Conservation (phyloP, 345 rosid genomes). For the Rhizophora apiculata region DNA sequence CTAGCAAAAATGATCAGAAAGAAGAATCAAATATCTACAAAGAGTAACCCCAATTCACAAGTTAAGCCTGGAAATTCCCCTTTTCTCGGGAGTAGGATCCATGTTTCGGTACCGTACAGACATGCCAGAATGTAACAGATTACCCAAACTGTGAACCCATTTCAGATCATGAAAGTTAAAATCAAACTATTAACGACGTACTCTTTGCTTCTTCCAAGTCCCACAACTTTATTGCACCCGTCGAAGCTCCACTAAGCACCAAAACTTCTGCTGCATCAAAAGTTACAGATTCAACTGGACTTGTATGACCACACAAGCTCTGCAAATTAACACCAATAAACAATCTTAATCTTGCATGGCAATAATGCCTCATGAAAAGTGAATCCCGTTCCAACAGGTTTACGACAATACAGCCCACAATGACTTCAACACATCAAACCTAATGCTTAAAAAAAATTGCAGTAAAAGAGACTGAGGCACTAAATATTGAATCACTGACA, state of each 20-base stretch:
- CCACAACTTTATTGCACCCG: conserved; percentile 73
- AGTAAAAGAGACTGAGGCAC: not conserved
- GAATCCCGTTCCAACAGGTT: not conserved
- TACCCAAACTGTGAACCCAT: not conserved
- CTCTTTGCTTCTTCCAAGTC: conserved; percentile 79
- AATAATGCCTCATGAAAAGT: not conserved
- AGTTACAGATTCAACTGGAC: conserved; percentile 59
- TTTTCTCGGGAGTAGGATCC: not conserved
- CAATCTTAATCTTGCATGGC: conserved; percentile 10
- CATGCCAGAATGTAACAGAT: not conserved
- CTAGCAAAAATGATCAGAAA: not conserved
- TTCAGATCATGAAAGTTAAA: conserved; percentile 2
- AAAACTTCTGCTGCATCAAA: conserved; percentile 63
- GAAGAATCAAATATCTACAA: not conserved
- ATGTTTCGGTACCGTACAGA: not conserved
- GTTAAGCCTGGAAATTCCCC: not conserved
- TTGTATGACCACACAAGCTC: conserved; percentile 70
- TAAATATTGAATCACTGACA: not conserved
- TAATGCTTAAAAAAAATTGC: not conserved
- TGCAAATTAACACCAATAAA: conserved; percentile 27
- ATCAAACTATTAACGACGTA: conserved; percentile 35
- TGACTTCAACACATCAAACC: not conserved
- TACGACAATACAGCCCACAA: not conserved
- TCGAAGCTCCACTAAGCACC: conserved; percentile 72
- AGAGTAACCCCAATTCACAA: not conserved